Percentiles rank a stretch among this genome's conserved stretches.
These are phyloP conservation scores for Camelina laxa DNA, from an alignment of 345 rosid genomes.

Conservation along the genomic window DNA sequence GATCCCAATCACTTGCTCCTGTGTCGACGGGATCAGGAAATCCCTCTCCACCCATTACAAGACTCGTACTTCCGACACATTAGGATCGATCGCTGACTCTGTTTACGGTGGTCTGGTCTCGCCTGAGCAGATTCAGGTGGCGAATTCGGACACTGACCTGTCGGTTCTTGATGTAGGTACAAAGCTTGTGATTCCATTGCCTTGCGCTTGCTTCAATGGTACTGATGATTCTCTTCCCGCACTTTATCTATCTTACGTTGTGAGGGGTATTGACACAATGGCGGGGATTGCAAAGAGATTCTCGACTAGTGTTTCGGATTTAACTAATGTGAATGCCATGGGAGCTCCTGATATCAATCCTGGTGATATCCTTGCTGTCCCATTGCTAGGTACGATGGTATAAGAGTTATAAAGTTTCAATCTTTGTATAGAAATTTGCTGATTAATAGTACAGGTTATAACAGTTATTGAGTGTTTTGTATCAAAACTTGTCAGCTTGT, in stretches of 20 bases:
- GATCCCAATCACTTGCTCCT: slow-evolving; percentile 80
- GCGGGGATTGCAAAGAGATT: slow-evolving; percentile 72
- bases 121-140: slow-evolving; percentile 85
- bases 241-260: slow-evolving; percentile 83
- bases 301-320: slow-evolving; percentile 77
- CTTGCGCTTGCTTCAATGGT: slow-evolving; percentile 92
- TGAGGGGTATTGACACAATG: slow-evolving; percentile 66
- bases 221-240: slow-evolving; percentile 86
- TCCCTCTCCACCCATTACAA: slow-evolving; percentile 78
- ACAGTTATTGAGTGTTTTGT: slow-evolving; percentile 15
- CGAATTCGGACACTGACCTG: slow-evolving; percentile 70
- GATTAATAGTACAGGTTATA: not conserved
- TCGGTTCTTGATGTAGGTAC: slow-evolving; percentile 72
- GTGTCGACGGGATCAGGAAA: slow-evolving; percentile 91
- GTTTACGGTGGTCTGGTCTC: slow-evolving; percentile 85
- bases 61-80: slow-evolving; percentile 80
- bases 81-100: slow-evolving; percentile 63
- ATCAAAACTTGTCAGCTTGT: slow-evolving; percentile 59
- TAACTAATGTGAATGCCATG: slow-evolving; percentile 95
- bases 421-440: not conserved
- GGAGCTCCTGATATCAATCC: slow-evolving; percentile 70
- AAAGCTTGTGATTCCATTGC: slow-evolving; percentile 78
- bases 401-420: slow-evolving; percentile 10
- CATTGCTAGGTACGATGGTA: slow-evolving; percentile 63
- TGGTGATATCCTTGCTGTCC: slow-evolving; percentile 87